Base-by-base conservation (phyloP, 371 early-diverging fungal species). In the Apophysomyces sp. region DNA sequence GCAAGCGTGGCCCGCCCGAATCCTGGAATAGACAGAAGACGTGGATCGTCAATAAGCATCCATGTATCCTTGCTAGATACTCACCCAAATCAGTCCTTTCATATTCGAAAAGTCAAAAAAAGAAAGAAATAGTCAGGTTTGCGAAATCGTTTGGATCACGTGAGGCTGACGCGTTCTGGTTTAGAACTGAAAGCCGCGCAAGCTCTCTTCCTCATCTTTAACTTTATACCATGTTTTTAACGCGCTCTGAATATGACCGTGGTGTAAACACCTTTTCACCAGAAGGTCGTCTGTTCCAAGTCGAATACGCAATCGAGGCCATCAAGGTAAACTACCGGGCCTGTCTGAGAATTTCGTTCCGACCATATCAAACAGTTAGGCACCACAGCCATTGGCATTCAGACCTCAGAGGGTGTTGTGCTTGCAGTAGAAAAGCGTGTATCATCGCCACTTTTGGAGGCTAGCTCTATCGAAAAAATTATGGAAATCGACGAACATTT, bases 251-350 rank as follows among this genome's bases (percentile, higher is more conserved):
- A 82, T 98, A 98, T 82, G 98, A 98, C 81, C 92, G 98, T 66
- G 99, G 99, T 56, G 99, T 98, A 65, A 98, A 97, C 80, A 98
- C 98, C 44, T 98, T 98, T 80, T 96, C 96, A 36, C 99, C 99
- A 55, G 99, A 99, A 80, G 99, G 99, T 57, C 94, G 98, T 66
- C 86, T 98, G 58, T 98, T 98, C 88, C 99, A 99, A 76, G 99
- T 99, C 60, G 98, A 99, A 82, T 99, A 99, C 74, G 99, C 98
- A 60, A 94, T 98, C 67, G 98, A 98, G 74, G 98, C 99, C 60
- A 98, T 98, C 84, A 98, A 98, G 89, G 97, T 94, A 78, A 24
- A 12, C 7, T 53, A 27, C 44, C 36, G n/a, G 51, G 24, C 29
- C 24, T 56, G 26, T 31, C 27, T 24, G 55, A 9, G 5, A 30